Evolutionary conservation across 2,329 filamentous ascomycete genomes (phyloP).

Genomic region (Xylaria multiplex): DNA sequence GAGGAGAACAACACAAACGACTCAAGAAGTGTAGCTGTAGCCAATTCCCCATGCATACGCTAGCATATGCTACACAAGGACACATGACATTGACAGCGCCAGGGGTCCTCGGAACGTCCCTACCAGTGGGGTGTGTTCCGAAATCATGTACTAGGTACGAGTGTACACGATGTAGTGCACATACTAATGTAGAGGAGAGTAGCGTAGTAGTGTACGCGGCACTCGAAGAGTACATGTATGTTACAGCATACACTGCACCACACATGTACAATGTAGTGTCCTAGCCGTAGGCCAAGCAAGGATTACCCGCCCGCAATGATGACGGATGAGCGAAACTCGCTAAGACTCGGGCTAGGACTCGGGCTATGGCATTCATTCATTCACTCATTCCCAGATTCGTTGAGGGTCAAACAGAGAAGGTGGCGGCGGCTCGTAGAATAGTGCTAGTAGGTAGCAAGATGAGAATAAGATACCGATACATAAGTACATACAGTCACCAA

Average conservation of each 20-base stretch:
- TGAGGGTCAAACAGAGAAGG: slow-evolving; percentile 7
- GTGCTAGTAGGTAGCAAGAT: no score
- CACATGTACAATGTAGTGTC: slow-evolving; percentile 1
- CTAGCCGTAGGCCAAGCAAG: slow-evolving; percentile 14
- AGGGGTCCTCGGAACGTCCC: slow-evolving; percentile 37
- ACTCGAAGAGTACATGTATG: slow-evolving; percentile 17
- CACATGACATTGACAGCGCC: slow-evolving; percentile 37
- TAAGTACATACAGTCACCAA: no score
- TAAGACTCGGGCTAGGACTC: slow-evolving; percentile 12
- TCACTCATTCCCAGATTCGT: slow-evolving; percentile 1
- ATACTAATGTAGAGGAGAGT: no score
- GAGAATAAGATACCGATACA: no score
- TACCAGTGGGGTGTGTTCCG: slow-evolving; percentile 36
- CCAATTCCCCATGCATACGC: slow-evolving; percentile 30
- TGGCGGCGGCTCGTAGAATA: background rate
- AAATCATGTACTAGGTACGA: slow-evolving; percentile 14
- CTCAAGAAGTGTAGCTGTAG: slow-evolving; percentile 10
- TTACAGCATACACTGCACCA: slow-evolving; percentile 2
- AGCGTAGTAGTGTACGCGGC: background rate
- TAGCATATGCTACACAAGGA: slow-evolving; percentile 36
- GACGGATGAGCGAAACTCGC: slow-evolving; percentile 13
- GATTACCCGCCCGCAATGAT: slow-evolving; percentile 28
- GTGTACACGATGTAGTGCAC: slow-evolving; percentile 7
- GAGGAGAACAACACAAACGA: slow-evolving; percentile 21
- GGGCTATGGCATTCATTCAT: slow-evolving; percentile 8